These are phyloP conservation scores for Rhododendron kiyosumense DNA, from an alignment of 148 eudicot genomes.

Conservation along the genomic window DNA sequence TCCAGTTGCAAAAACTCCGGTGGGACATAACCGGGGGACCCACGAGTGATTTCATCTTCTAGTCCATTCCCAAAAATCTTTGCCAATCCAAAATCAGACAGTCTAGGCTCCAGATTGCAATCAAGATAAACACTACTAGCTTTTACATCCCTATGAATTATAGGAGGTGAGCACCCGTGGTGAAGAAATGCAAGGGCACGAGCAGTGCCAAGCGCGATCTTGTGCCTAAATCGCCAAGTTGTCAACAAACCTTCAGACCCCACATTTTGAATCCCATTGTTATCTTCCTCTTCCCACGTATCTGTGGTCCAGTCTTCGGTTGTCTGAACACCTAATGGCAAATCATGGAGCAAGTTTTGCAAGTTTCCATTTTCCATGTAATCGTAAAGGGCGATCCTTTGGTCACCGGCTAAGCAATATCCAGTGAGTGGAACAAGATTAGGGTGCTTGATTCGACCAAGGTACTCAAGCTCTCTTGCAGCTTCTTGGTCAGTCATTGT, in stretches of 20 bases:
- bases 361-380: slow-evolving; percentile 61
- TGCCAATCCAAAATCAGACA: slow-evolving; percentile 72
- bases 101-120: slow-evolving; percentile 54
- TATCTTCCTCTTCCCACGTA: slow-evolving; percentile 47
- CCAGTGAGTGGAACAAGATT: slow-evolving; percentile 59
- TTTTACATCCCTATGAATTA: slow-evolving; percentile 66
- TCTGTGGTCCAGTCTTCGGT: slow-evolving; percentile 60
- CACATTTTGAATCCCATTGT: slow-evolving; percentile 34
- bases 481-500: slow-evolving; percentile 64
- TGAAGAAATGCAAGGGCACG: slow-evolving; percentile 65
- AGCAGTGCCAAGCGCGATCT: slow-evolving; percentile 52
- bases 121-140: slow-evolving; percentile 69
- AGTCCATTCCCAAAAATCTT: slow-evolving; percentile 48
- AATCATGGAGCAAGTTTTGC: slow-evolving; percentile 53
- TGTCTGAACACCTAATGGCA: slow-evolving; percentile 48
- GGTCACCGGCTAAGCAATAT: slow-evolving; percentile 63
- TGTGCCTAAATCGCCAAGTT: slow-evolving; percentile 54
- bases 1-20: slow-evolving; percentile 40
- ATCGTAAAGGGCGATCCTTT: slow-evolving; percentile 61
- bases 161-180: slow-evolving; percentile 75
- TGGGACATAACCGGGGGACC: slow-evolving; percentile 50
- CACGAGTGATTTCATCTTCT: slow-evolving; percentile 38
- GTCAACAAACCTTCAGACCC: slow-evolving; percentile 35
- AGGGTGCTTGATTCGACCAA: slow-evolving; percentile 55
- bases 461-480: slow-evolving; percentile 50